These are phyloP conservation scores for Sclerotinia trifoliorum DNA, from an alignment of 2,329 filamentous ascomycete species.

Conservation along the genomic window DNA sequence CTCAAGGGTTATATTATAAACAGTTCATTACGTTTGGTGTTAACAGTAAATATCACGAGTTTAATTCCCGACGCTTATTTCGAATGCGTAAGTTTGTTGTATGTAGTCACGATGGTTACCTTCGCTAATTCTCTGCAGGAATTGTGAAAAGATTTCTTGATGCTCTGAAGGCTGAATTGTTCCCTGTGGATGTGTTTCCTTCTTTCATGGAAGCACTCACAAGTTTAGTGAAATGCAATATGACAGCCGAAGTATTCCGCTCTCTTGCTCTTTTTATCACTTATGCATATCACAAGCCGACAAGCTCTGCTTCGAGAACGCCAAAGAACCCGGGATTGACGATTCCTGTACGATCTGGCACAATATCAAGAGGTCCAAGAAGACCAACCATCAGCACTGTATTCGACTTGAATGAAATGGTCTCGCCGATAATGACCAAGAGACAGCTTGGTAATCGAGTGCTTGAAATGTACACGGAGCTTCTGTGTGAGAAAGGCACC, in stretches of 20 bases:
- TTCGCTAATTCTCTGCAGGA: constrained; percentile 50
- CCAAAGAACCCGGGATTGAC: constrained; percentile 50
- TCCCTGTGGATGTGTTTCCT: constrained; percentile 68
- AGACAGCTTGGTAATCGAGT: constrained; percentile 72
- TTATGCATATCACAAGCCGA: constrained; percentile 72
- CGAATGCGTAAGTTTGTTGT: constrained; percentile 72
- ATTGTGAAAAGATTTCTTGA: constrained; percentile 89
- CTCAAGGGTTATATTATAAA: constrained; percentile 86
- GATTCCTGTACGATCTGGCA: constrained; percentile 42
- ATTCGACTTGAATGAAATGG: constrained; percentile 38
- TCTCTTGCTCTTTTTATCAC: constrained; percentile 90
- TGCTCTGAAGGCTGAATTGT: constrained; percentile 80
- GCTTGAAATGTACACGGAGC: constrained; percentile 71
- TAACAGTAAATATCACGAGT: constrained; percentile 88
- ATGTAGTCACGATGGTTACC: background rate
- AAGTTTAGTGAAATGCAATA: constrained; percentile 74
- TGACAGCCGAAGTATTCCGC: constrained; percentile 80
- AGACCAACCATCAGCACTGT: constrained; percentile 36
- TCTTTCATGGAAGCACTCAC: constrained; percentile 78
- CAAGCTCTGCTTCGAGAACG: constrained; percentile 51
- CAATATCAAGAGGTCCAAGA: constrained; percentile 32
- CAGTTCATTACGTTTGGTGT: constrained; percentile 87
- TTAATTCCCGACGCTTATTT: constrained; percentile 82
- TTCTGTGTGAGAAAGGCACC: constrained; percentile 74
- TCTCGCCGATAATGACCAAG: constrained; percentile 53